phyloP scores from a whole-genome alignment of 1,139 yeast genomes.

The Nakaseomyces glabratus region DNA sequence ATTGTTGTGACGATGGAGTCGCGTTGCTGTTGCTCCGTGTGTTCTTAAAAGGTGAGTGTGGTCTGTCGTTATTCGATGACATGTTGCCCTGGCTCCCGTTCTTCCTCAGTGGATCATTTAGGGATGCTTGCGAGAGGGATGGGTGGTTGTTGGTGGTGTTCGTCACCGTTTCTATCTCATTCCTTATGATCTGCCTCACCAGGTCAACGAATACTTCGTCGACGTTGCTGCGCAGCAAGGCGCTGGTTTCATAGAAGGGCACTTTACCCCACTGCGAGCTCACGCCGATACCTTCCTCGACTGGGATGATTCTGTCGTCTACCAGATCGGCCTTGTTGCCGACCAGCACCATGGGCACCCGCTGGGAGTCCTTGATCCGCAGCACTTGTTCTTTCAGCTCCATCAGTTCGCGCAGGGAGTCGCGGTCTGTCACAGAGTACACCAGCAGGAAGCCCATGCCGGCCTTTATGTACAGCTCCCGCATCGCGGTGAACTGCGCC shows the following conservation, averaged over 20 bases:
- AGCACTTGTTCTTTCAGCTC: constrained; percentile 82
- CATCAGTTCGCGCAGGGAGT: constrained; percentile 71
- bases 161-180: constrained; percentile 38
- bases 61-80: too few species aligned
- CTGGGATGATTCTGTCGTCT: constrained; percentile 64
- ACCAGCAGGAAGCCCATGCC: constrained; percentile 83
- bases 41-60: too few species aligned
- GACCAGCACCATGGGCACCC: constrained; percentile 75
- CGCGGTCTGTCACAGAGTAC: constrained; percentile 81
- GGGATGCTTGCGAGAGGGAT: neutral
- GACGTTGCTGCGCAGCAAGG: constrained; percentile 82
- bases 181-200: constrained; percentile 79
- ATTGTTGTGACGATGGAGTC: neutral
- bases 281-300: constrained; percentile 72
- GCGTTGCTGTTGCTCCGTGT: constrained; percentile 6
- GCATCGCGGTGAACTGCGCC: constrained; percentile 92
- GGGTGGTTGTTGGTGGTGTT: constrained; percentile 9
- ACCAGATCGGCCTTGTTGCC: constrained; percentile 83
- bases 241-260: constrained; percentile 90
- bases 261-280: constrained; percentile 83
- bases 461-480: constrained; percentile 82
- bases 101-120: too few species aligned
- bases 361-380: constrained; percentile 70
- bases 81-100: too few species aligned
- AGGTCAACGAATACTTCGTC: constrained; percentile 85